A percentile compares a stretch with the other conserved stretches of the same genome.
Evolutionary conservation across 495 filamentous ascomycete species (phyloP).

Genomic region (Cladorrhinum samala): DNA sequence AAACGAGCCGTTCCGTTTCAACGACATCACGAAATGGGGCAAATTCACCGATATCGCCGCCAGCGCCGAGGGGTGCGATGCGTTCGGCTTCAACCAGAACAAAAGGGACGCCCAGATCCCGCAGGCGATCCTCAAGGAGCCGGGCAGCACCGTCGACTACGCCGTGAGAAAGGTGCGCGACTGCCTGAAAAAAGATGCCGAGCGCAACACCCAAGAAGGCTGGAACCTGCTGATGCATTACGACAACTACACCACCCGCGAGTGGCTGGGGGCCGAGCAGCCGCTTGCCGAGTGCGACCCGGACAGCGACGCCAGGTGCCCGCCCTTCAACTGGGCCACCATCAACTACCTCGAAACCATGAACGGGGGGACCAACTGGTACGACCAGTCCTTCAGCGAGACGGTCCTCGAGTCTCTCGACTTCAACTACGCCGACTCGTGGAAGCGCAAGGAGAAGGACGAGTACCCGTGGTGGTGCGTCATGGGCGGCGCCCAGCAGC

Average conservation of each 20-base stretch:
- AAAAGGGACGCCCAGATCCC: background rate
- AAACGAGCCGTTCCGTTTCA: background rate
- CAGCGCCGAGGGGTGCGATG: background rate
- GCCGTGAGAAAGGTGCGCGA: too few species aligned
- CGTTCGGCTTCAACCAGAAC: background rate
- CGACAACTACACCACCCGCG: background rate
- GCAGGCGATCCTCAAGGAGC: too few species aligned
- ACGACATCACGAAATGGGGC: slow-evolving; percentile 1
- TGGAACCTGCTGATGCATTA: too few species aligned
- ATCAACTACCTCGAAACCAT: background rate
- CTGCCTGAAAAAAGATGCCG: too few species aligned
- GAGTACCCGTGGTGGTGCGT: slow-evolving; percentile 5
- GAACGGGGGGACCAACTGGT: slow-evolving; percentile 6
- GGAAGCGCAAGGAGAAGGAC: background rate
- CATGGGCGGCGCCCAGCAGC: slow-evolving; percentile 19
- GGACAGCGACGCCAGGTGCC: background rate
- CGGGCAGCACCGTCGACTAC: too few species aligned
- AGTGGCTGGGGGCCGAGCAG: background rate
- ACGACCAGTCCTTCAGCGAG: slow-evolving; percentile 31
- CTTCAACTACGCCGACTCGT: slow-evolving; percentile 23
- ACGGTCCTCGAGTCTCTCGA: slow-evolving; percentile 30
- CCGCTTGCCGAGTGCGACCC: background rate
- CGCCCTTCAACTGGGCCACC: background rate
- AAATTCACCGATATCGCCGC: background rate
- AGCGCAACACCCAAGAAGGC: too few species aligned